phyloP scores from a whole-genome alignment of 164 flowering plant genomes.

The Sextonia rubra region DNA sequence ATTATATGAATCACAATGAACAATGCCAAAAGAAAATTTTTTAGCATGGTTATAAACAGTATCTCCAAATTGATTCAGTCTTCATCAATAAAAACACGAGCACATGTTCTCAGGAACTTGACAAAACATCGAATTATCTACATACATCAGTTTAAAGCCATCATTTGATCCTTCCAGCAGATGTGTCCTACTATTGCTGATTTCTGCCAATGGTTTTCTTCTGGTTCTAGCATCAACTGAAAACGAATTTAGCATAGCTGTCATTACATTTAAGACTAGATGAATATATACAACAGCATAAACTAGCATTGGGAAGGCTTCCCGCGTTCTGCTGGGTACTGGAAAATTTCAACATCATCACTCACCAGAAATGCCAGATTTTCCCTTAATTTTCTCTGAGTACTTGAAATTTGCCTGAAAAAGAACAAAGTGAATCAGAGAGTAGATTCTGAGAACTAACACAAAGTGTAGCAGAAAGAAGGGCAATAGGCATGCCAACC shows the following conservation, averaged over 20 bases:
- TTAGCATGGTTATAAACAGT: background rate
- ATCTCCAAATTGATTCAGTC: background rate
- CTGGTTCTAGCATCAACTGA: conserved; percentile 34
- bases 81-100: background rate
- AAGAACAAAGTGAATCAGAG: conserved; percentile 1
- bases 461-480: background rate
- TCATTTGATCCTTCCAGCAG: conserved; percentile 39
- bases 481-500: background rate
- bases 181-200: conserved; percentile 26
- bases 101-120: background rate
- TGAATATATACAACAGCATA: background rate
- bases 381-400: background rate
- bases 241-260: conserved; percentile 4
- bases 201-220: conserved; percentile 23
- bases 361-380: conserved; percentile 6
- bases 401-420: background rate
- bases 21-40: background rate
- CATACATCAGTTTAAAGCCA: conserved; percentile 23
- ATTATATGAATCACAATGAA: too few relatives aligned
- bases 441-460: background rate
- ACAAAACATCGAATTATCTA: background rate
- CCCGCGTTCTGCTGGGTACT: background rate
- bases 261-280: background rate
- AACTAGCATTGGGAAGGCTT: background rate
- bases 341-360: background rate